These are phyloP conservation scores for Lasiodiplodia sp. DNA, from an alignment of 2,329 filamentous ascomycete genomes.

Conservation along the genomic window DNA sequence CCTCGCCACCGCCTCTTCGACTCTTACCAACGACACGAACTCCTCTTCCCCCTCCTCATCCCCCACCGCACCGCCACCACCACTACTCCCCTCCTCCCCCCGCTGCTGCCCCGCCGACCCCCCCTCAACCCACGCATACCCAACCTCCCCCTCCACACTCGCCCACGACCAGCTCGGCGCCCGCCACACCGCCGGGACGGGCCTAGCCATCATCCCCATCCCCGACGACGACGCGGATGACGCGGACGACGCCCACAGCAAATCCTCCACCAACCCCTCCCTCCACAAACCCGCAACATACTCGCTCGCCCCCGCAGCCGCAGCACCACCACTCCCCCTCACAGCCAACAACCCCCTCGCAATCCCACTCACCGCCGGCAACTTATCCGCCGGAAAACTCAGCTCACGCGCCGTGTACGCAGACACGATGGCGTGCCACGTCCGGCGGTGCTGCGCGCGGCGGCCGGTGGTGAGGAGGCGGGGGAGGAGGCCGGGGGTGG, in stretches of 20 bases:
- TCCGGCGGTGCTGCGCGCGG: slow-evolving; percentile 37
- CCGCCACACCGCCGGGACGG: slow-evolving; percentile 19
- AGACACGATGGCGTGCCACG: slow-evolving; percentile 44
- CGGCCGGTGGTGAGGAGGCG: slow-evolving; percentile 40
- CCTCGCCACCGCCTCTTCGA: neutral
- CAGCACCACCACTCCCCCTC: neutral
- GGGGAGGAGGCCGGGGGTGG: slow-evolving; percentile 43
- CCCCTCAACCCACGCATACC: slow-evolving; percentile 34
- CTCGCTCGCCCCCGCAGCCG: slow-evolving; percentile 26
- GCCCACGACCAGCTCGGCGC: slow-evolving; percentile 44
- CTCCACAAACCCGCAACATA: slow-evolving; percentile 47
- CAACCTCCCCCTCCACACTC: slow-evolving; percentile 39
- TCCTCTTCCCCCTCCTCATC: slow-evolving; percentile 22
- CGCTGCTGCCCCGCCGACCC: slow-evolving; percentile 32
- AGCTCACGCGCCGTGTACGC: slow-evolving; percentile 40
- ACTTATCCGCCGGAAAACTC: slow-evolving; percentile 40
- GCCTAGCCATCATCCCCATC: neutral
- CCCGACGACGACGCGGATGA: neutral
- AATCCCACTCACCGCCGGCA: slow-evolving; percentile 45
- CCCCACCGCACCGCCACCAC: neutral
- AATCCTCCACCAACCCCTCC: slow-evolving; percentile 39
- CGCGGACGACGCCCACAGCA: slow-evolving; percentile 39
- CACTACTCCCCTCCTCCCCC: slow-evolving; percentile 24
- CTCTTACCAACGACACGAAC: slow-evolving; percentile 35
- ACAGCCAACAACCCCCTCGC: slow-evolving; percentile 38